Conservation (phyloP, 2,329 filamentous ascomycete genomes). For the Penicillium frequentans region DNA sequence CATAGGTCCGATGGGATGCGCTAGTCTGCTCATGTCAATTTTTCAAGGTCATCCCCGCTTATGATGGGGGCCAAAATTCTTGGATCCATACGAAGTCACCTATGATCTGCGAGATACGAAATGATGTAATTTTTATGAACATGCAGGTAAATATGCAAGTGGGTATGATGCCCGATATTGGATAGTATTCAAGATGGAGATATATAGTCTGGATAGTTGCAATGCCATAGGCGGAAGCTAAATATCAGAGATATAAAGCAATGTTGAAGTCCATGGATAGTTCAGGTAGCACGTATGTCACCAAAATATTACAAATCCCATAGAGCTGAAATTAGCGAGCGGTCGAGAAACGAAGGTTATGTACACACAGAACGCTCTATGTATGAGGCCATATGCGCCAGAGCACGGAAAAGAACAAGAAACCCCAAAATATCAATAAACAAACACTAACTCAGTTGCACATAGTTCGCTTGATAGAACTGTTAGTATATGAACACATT, state of each 20-base stretch:
- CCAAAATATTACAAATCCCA: slow-evolving; percentile 8
- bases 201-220: not conserved
- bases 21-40: not conserved
- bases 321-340: slow-evolving; percentile 6
- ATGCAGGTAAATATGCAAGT: not conserved
- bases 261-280: not conserved
- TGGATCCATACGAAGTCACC: not conserved
- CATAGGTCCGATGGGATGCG: not conserved
- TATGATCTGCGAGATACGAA: not conserved
- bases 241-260: not conserved
- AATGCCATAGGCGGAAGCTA: not conserved
- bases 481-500: slow-evolving; percentile 7
- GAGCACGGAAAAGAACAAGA: slow-evolving; percentile 3
- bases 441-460: slow-evolving; percentile 31
- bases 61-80: not conserved
- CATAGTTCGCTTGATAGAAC: slow-evolving; percentile 36
- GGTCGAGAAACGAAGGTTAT: slow-evolving; percentile 19
- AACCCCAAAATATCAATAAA: slow-evolving; percentile 1
- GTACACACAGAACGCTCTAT: slow-evolving; percentile 28
- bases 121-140: not conserved
- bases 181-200: not conserved
- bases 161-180: not conserved
- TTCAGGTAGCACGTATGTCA: not conserved
- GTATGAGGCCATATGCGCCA: slow-evolving; percentile 23
- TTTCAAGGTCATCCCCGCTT: not conserved